Base-by-base conservation (phyloP, 2,329 filamentous ascomycete species). In the Hypoxylon sp. region DNA sequence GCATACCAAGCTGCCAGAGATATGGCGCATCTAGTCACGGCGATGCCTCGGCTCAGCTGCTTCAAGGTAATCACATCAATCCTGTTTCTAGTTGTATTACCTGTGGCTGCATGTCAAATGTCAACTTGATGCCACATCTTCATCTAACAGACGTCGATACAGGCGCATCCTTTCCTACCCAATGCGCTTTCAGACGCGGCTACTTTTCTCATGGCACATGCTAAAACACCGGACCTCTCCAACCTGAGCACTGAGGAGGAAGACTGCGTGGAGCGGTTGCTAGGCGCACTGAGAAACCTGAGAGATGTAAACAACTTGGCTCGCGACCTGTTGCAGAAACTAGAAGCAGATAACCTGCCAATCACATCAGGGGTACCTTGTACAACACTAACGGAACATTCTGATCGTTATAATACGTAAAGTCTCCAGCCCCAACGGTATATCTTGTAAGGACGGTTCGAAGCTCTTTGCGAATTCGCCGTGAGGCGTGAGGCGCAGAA, bases 131-230 rank as follows among this genome's bases (percentile, higher is more conserved):
- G n/a, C 15, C 15, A 13, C 15, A 42, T 6, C 37, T 6, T 42
- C 32, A 39, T 42, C 52, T 55, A 31, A 55, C 24, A 2, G 27
- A 44, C 52, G 7, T 31, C 37, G 11, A 29, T 37, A 39, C 15
- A 42, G 47, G 35, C 31, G 10, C 53, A 60, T 31, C 61, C 61
- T 24, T 53, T 67, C 47, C 19, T 44, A 24, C 51, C 58, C 6
- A 35, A 31, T 32, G 35, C 37, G 13, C 39, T 54, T 3, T 59
- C 46, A 15, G 46, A 29, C 15, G 27, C 35, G n/a, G 56, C 37
- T 55, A 17, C 46, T 31, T 59, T 59, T 39, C 35, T 52, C 10
- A 31, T 31, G 32, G n/a, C 21, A 31, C 46, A 44, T 13, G 15
- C 53, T 21, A 42, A 42, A 35, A 42, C 47, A 15, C n/a, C 24